Conservation (phyloP, 129 eudicot species). For the Daucus carota region DH1_v3.0 NC_030381.2:52952001-52952500, state of each 20-base stretch:
- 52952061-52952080: not conserved
- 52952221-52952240: not conserved
- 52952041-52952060: not conserved
- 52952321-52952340: not conserved
- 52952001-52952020: conserved; percentile 81
- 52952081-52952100: not conserved
- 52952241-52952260: not conserved
- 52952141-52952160: too few species aligned
- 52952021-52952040: not conserved
- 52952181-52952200: not conserved
- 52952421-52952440: not conserved
- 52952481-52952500: not conserved
- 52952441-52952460: not conserved
- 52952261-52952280: not conserved
- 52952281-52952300: not conserved
- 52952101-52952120: not conserved
- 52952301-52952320: not conserved
- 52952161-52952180: too few species aligned
- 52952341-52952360: not conserved
- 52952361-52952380: not conserved
- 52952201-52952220: not conserved
- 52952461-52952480: not conserved
- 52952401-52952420: not conserved
- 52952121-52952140: too few species aligned
- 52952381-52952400: not conserved